These are phyloP conservation scores for Hibiscus syriacus DNA, from an alignment of 345 rosid species.

Conservation along the genomic window DNA sequence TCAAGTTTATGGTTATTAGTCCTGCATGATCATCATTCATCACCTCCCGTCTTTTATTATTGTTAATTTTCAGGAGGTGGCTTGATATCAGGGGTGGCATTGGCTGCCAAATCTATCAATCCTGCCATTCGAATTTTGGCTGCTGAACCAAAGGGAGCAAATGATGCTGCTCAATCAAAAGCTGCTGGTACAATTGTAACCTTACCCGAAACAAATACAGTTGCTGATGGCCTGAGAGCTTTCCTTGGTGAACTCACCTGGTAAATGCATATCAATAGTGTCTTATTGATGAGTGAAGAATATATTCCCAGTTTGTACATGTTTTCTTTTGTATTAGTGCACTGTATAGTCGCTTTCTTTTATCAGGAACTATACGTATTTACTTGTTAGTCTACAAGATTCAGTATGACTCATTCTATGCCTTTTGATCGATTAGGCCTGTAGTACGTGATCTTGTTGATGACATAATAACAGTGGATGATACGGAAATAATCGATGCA, in stretches of 20 bases:
- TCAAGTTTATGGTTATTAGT: neutral
- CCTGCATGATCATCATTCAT: neutral
- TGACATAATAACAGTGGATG: conserved; percentile 59
- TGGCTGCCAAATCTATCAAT: conserved; percentile 85
- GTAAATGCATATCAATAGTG: conserved; percentile 10
- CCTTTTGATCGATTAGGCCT: conserved; percentile 47
- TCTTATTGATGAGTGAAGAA: conserved; percentile 3
- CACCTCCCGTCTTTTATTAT: neutral
- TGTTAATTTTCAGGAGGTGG: conserved; percentile 72
- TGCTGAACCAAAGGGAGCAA: conserved; percentile 86
- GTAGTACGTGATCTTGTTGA: conserved; percentile 73
- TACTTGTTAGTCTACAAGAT: neutral
- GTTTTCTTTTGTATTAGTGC: neutral
- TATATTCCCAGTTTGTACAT: neutral
- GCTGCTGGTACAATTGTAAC: conserved; percentile 62
- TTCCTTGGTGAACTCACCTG: conserved; percentile 65
- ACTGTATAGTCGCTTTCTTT: too few species aligned
- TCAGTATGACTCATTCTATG: neutral
- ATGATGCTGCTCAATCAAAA: conserved; percentile 92
- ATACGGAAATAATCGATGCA: conserved; percentile 55
- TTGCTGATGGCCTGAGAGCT: conserved; percentile 88
- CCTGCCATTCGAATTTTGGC: conserved; percentile 70
- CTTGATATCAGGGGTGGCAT: conserved; percentile 76
- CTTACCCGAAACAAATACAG: conserved; percentile 55
- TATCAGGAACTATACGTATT: too few species aligned